Evolutionary conservation across 352 stramenopile species (phyloP).

Genomic region (Pythium phragmiticola): DNA sequence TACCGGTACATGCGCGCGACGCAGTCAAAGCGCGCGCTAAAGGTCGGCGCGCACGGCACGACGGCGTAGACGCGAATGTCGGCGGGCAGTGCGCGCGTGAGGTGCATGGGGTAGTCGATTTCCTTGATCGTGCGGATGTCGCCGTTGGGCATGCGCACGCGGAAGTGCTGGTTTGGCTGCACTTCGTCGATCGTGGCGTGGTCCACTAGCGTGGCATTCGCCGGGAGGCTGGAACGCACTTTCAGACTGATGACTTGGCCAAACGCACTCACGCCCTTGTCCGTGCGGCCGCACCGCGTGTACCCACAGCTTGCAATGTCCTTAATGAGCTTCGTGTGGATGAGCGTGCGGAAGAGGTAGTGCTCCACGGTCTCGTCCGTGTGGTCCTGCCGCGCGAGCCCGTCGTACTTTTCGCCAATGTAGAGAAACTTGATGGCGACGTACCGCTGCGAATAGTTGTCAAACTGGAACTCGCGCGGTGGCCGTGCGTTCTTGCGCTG

Average conservation of each 20-base stretch:
- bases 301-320: slow-evolving; percentile 86
- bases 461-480: slow-evolving; percentile 66
- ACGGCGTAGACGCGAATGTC: slow-evolving; percentile 87
- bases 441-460: slow-evolving; percentile 68
- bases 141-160: slow-evolving; percentile 51
- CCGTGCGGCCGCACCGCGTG: slow-evolving; percentile 96
- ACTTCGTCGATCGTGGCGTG: slow-evolving; percentile 67
- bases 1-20: slow-evolving; percentile 96
- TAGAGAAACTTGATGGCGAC: slow-evolving; percentile 88
- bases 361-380: slow-evolving; percentile 93
- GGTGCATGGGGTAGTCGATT: slow-evolving; percentile 94
- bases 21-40: slow-evolving; percentile 95
- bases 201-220: slow-evolving; percentile 61
- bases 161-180: slow-evolving; percentile 55
- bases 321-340: slow-evolving; percentile 90
- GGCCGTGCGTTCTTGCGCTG: slow-evolving; percentile 38
- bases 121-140: slow-evolving; percentile 84
- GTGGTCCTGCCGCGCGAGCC: slow-evolving; percentile 87
- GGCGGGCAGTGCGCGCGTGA: slow-evolving; percentile 95
- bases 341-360: slow-evolving; percentile 92
- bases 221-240: slow-evolving; percentile 76
- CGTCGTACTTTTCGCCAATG: slow-evolving; percentile 84
- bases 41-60: slow-evolving; percentile 83
- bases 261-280: slow-evolving; percentile 93
- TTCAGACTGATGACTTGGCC: slow-evolving; percentile 73